Evolutionary conservation across 805 yeast species (phyloP), one percentile per base, ranked within the genome.

Genomic region (Metschnikowia kofuensis): DNA sequence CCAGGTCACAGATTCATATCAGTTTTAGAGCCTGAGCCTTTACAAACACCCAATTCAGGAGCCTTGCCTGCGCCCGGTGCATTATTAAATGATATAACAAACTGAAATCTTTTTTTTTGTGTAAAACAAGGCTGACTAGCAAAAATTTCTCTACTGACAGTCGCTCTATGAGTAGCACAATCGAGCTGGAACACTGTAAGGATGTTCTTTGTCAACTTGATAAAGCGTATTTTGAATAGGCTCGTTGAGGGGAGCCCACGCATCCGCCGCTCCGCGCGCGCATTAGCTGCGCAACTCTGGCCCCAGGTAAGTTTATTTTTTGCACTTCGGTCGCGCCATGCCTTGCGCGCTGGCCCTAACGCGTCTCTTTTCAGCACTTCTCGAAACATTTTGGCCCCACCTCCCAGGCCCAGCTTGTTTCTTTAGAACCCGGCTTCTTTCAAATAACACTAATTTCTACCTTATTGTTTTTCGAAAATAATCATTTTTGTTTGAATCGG

Each of bases 271-370:
- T 7, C 2, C 15, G 15, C n/a, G 16, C 2, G 36, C 7, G 36
- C 36, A 5, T 8, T 14, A n/a, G n/a, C 14, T 34, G 36, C 36
- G 36, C 16, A 12, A 34, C 8, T 12, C 40, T 21, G 40, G 40
- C n/a, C 40, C 40, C 28, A 37, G 40, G 29, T 29, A 29, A 16
- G 40, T 37, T 12, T 37, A 15, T 7, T 21, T 15, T 7, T 5
- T 12, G 4, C 12, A 15, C 21, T 32, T 40, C 36, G 15, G 15
- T 12, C 36, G 7, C 40, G 31, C 44, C 21, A 34, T 26, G 12
- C 38, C 30, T 11, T 38, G 32, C 38, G 44, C 36, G 27, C 21
- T 21, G 42, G 36, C 42, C 47, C 42, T 21, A 31, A 28, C 47
- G 47, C 42, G 47, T 44, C 36, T 14, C 28, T 31, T 28, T 29